A percentile compares a stretch with the other conserved stretches of the same genome.
These are phyloP conservation scores for Alternaria incomplexa DNA, from an alignment of 2,329 filamentous ascomycete genomes.

Conservation along the genomic window DNA sequence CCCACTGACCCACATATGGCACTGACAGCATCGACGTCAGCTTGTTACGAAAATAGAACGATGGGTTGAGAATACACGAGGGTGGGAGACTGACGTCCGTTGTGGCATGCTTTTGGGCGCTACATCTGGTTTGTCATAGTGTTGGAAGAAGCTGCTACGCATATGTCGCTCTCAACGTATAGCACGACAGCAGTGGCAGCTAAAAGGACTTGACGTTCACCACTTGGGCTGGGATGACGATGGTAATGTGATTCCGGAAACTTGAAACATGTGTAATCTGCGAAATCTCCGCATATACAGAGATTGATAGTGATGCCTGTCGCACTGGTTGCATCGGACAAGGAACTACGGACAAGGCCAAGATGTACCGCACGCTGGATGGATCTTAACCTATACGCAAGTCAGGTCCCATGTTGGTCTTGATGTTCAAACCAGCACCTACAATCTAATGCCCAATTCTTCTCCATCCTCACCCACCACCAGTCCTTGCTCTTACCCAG, in stretches of 20 bases:
- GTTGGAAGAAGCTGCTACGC: neutral
- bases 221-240: no score
- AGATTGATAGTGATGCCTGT: neutral
- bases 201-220: no score
- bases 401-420: rapidly evolving
- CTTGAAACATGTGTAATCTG: neutral
- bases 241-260: neutral
- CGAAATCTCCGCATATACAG: neutral
- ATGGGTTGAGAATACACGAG: neutral
- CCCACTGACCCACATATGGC: neutral
- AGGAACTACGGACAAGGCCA: neutral
- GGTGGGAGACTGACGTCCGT: neutral
- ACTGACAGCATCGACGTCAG: neutral
- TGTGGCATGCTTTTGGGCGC: rapidly evolving
- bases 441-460: neutral
- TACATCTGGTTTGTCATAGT: neutral
- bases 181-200: neutral
- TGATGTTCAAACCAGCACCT: neutral
- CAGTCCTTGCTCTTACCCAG: no score
- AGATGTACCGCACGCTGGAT: neutral
- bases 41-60: neutral
- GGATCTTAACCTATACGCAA: neutral
- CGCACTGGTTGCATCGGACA: neutral
- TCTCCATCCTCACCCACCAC: neutral
- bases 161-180: neutral